Percentiles rank a stretch among this genome's conserved stretches.
phyloP scores from a whole-genome alignment of 1,284 basidiomycete species.

The Pseudozyma flocculosa region DNA sequence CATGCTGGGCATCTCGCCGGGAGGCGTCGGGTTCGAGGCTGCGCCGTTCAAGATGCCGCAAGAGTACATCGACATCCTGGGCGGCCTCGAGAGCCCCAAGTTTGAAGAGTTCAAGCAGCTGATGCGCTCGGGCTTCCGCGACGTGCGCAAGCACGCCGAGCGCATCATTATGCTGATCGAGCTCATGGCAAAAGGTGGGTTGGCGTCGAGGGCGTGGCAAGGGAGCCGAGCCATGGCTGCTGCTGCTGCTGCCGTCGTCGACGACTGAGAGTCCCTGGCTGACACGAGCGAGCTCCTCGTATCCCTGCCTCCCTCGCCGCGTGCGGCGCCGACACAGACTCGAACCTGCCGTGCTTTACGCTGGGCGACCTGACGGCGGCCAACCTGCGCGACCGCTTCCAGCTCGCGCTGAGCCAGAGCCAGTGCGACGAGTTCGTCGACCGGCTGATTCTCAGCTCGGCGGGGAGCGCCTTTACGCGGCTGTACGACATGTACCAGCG shows the following conservation, averaged over 20 bases:
- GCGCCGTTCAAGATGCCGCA: constrained; percentile 95
- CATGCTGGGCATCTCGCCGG: constrained; percentile 83
- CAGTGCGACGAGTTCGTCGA: constrained; percentile 81
- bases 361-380: constrained; percentile 86
- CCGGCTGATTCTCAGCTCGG: constrained; percentile 43
- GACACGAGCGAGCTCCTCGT: too few species aligned
- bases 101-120: constrained; percentile 82
- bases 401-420: constrained; percentile 81
- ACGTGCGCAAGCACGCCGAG: constrained; percentile 92
- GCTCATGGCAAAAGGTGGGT: constrained; percentile 86
- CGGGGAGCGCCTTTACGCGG: constrained; percentile 54
- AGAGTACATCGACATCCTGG: constrained; percentile 95
- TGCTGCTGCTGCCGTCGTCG: too few species aligned
- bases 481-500: constrained; percentile 57
- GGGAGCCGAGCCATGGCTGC: too few species aligned
- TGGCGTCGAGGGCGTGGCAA: not conserved
- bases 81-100: constrained; percentile 75
- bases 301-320: too few species aligned
- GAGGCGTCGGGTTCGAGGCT: constrained; percentile 95
- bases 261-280: too few species aligned
- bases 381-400: constrained; percentile 86
- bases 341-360: constrained; percentile 86
- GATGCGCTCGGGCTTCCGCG: constrained; percentile 90
- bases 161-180: constrained; percentile 93
- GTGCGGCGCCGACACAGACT: too few species aligned